Base-by-base conservation (phyloP, 2,329 filamentous ascomycete species). In the Emericellopsis atlantica region DNA sequence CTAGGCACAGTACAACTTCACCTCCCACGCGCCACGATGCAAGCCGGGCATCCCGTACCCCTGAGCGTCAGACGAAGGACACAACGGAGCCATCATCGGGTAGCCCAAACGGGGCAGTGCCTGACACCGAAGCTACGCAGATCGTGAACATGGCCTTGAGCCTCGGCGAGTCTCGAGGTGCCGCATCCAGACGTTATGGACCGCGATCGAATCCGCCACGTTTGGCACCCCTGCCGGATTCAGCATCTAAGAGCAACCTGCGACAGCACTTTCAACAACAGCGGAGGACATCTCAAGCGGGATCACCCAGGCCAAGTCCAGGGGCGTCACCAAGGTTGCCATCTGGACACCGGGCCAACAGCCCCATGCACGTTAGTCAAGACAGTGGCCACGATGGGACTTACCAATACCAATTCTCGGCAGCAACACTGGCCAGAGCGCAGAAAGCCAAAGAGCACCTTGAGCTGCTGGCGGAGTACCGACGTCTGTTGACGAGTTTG, bases 141-240 rank as follows among this genome's bases (percentile, higher is more conserved):
- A 93, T 96, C 47, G 87, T 96, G 34, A 88, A 88, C 53, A 84
- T 96, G 74, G 90, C 90, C 2, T 63, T 96, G 50, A 92, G 82
- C 48, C 62, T 96, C 39, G 94, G 84, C 64, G 87, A 95, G 59
- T 85, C 81, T 53, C 76, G 79, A 48, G 76, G 77, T 54, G 71
- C 70, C 61, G 84, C 68, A 45, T 76, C 64, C 58, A 74, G 67
- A 59, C 72, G 65, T 59, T 32, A 56, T 57, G 71, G 60, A 49
- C 75, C 53, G 42, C 76, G 55, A 54, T 72, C 58, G 42, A 65
- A 64, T 31, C 74, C 62, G 24, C 74, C 66, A 37, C 66, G 62
- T 33, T 64, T 72, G 41, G 64, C 67, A 5, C 72, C 74, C 4
- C 52, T 76, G 4, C 68, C 76, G 4, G 62, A 75, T 55, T 68